Conservation (phyloP, 78 protist species). For the Speleostelium caveatum region DNA sequence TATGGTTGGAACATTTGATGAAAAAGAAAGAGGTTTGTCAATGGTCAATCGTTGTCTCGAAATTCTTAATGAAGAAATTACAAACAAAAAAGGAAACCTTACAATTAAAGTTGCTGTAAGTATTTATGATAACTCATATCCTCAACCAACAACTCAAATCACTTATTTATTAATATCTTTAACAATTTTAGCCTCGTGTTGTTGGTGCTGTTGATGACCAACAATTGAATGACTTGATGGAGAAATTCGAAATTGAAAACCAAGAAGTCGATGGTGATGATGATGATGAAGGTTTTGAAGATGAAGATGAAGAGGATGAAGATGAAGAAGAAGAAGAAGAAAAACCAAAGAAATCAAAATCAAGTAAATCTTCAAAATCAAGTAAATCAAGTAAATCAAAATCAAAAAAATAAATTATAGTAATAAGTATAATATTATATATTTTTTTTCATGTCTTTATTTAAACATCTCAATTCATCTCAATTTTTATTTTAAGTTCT, state of each 20-base stretch:
- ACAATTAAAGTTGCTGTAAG: slow-evolving; percentile 70
- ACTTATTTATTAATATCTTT: neutral
- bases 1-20: slow-evolving; percentile 88
- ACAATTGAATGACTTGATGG: slow-evolving; percentile 68
- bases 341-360: slow-evolving; percentile 17
- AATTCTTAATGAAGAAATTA: slow-evolving; percentile 62
- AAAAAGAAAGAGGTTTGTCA: slow-evolving; percentile 89
- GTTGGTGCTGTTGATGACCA: slow-evolving; percentile 82
- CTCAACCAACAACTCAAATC: neutral
- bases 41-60: slow-evolving; percentile 81
- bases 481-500: too few species aligned
- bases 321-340: slow-evolving; percentile 27
- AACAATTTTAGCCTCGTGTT: slow-evolving; percentile 53
- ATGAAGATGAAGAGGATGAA: slow-evolving; percentile 29
- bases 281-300: slow-evolving; percentile 22
- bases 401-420: neutral
- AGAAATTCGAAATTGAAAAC: slow-evolving; percentile 67
- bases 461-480: neutral
- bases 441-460: neutral
- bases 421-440: too few species aligned
- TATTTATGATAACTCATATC: too few species aligned
- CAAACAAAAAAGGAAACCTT: slow-evolving; percentile 61
- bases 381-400: neutral
- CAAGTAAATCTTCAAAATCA: neutral
- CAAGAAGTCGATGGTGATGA: slow-evolving; percentile 85